Base-by-base conservation (phyloP, 2,329 filamentous ascomycete genomes). In the Alternaria arbusti region DNA sequence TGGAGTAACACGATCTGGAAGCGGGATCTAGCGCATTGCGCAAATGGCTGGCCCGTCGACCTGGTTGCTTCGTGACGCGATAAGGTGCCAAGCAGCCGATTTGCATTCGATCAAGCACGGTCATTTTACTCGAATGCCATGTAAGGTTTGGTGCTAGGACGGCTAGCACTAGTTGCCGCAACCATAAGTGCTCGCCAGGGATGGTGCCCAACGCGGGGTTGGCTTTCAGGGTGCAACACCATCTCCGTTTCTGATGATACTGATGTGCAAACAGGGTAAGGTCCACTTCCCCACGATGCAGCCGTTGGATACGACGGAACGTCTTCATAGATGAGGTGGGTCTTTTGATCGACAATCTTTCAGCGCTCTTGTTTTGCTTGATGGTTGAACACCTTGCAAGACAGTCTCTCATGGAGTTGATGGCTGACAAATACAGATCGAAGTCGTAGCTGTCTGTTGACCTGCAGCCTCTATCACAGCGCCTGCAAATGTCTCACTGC, bases 171-270 rank as follows among this genome's bases (percentile, higher is more conserved):
- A 28, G 17, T 6, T 51, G 20, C 47, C 47, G 47, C 17, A 51
- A 51, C 26, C 47, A 51, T 28, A 26, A 51, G 26, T 17, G n/a
- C 25, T 30, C 25, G n/a, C 25, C 25, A 13, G n/a, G 6, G n/a
- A 7, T 51, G 20, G 47, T 32, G 47, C n/a, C 36, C 17, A 26
- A 51, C 17, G 26, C 26, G 26, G 47, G 26, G 17, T 26, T 22
- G 5, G 26, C 20, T 22, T 20, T 15, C 17, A 51, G 47, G 47
- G 47, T 51, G 44, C 47, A 51, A 51, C 47, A 51, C 47, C 26
- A 22, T 51, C 47, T 51, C 12, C 6, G 15, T 22, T 15, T 1
- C 3, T 9, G 26, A 15, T 51, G 9, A 28, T 22, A 8, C 11
- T 6, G n/a, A 20, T 51, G 7, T 15, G 7, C 47, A 8, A 9